A percentile compares a stretch with the other conserved stretches of the same genome.
These are phyloP conservation scores for Entoloma clypeatum DNA, from an alignment of 1,284 basidiomycete species.

Conservation along the genomic window DNA sequence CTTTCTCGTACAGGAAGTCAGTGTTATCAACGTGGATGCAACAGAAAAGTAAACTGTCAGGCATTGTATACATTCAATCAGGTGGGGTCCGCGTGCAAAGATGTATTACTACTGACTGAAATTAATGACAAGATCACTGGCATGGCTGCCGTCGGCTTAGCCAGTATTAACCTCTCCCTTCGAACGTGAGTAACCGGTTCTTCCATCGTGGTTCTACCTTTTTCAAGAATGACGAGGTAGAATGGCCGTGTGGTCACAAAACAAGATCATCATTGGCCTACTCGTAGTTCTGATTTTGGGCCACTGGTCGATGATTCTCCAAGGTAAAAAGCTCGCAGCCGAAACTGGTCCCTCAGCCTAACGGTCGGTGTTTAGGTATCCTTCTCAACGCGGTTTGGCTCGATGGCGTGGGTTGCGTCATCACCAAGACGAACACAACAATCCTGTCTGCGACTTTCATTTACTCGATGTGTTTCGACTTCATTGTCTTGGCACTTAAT, in stretches of 20 bases:
- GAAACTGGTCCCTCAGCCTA: too few relatives aligned
- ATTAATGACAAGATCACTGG: slow-evolving; percentile 39
- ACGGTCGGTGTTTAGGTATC: slow-evolving; percentile 40
- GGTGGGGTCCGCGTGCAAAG: slow-evolving; percentile 30
- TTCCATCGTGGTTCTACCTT: slow-evolving; percentile 6
- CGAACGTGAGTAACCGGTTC: slow-evolving; percentile 55
- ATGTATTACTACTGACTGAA: not conserved
- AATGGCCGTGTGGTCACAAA: slow-evolving; percentile 66
- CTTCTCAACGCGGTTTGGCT: slow-evolving; percentile 55
- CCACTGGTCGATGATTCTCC: slow-evolving; percentile 72
- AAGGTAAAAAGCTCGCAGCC: too few relatives aligned
- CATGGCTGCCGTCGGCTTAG: slow-evolving; percentile 64
- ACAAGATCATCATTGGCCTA: slow-evolving; percentile 45
- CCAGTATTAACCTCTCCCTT: slow-evolving; percentile 75
- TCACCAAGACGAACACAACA: slow-evolving; percentile 53
- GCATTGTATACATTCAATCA: slow-evolving; percentile 69
- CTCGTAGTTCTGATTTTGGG: slow-evolving; percentile 58
- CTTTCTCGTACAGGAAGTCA: slow-evolving; percentile 16
- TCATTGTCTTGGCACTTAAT: slow-evolving; percentile 57
- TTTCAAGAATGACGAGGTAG: slow-evolving; percentile 28
- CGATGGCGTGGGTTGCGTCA: slow-evolving; percentile 43
- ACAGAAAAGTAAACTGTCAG: slow-evolving; percentile 58
- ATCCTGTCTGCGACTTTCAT: slow-evolving; percentile 62
- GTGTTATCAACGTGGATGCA: slow-evolving; percentile 1
- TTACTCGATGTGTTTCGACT: slow-evolving; percentile 71